Conservation (phyloP, 371 early-diverging fungal genomes). For the Fennellomyces sp. region DNA sequence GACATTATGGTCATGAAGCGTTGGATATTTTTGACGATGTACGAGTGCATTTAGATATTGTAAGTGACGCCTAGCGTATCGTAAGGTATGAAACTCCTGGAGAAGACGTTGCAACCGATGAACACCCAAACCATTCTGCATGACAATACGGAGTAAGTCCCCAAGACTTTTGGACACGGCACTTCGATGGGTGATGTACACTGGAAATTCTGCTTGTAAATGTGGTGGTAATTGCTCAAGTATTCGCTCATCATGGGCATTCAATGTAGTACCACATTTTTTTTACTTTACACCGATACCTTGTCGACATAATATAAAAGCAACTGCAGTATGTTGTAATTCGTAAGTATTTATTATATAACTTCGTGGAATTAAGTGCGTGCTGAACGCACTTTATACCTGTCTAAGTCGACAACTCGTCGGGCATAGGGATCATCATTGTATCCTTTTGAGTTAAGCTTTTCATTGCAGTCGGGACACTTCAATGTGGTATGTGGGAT, state of each 20-base stretch:
- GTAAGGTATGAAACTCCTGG: constrained; percentile 14
- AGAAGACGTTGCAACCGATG: constrained; percentile 13
- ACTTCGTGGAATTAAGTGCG: background rate
- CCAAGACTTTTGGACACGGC: constrained; percentile 17
- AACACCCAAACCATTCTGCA: constrained; percentile 16
- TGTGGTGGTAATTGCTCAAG: constrained; percentile 14
- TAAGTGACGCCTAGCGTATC: constrained; percentile 6
- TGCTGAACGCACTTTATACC: background rate
- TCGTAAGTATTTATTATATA: background rate
- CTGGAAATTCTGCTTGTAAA: constrained; percentile 20
- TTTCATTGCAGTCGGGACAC: constrained; percentile 1
- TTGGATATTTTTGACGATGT: background rate
- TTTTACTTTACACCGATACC: constrained; percentile 2
- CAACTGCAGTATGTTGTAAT: constrained; percentile 3
- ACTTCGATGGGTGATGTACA: constrained; percentile 16
- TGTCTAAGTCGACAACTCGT: constrained; percentile 9
- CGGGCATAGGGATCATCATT: background rate
- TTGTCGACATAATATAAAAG: constrained; percentile 20
- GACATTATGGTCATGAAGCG: background rate
- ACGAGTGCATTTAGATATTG: constrained; percentile 5
- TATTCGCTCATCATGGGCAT: background rate
- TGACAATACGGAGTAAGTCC: constrained; percentile 10
- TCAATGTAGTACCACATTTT: constrained; percentile 1
- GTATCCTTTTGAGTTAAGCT: background rate
- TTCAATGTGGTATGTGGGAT: too few species aligned